These are phyloP conservation scores for Hondaea fermentalgiana DNA, from an alignment of 108 stramenopile species.

Conservation along the genomic window DNA sequence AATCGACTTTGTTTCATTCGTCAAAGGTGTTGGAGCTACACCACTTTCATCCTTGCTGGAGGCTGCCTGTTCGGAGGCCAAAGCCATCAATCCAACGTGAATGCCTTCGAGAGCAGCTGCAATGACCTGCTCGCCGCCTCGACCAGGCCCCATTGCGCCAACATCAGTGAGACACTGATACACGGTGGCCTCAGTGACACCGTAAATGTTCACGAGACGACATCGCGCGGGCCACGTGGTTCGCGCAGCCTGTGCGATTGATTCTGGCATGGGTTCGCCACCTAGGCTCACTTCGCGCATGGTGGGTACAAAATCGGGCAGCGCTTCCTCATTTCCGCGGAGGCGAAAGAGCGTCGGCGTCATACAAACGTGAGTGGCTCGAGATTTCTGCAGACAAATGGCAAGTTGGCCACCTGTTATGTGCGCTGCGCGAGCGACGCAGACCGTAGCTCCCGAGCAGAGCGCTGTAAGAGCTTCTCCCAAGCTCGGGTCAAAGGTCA, in stretches of 20 bases:
- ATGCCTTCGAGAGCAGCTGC: background rate
- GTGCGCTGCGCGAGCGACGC: background rate
- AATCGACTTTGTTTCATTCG: too few relatives aligned
- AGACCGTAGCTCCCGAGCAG: background rate
- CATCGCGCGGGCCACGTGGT: background rate
- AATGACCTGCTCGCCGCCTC: background rate
- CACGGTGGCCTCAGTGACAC: slow-evolving; percentile 7
- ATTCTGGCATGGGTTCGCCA: background rate
- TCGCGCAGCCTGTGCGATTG: background rate
- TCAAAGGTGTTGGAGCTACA: too few relatives aligned
- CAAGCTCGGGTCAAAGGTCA: slow-evolving; percentile 1
- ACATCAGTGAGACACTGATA: background rate
- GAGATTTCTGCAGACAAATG: background rate
- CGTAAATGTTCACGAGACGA: background rate
- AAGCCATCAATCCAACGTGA: background rate
- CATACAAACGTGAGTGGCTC: background rate
- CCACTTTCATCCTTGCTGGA: too few relatives aligned
- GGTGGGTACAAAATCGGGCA: background rate
- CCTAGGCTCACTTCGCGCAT: background rate
- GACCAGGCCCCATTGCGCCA: background rate
- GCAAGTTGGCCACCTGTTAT: background rate
- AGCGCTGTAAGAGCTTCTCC: background rate
- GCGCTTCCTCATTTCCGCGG: background rate
- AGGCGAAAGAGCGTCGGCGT: background rate
- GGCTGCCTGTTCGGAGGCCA: background rate